Evolutionary conservation across 2,329 filamentous ascomycete species (phyloP), one percentile per base, ranked within the genome.

Genomic region (Xylaria sp.): DNA sequence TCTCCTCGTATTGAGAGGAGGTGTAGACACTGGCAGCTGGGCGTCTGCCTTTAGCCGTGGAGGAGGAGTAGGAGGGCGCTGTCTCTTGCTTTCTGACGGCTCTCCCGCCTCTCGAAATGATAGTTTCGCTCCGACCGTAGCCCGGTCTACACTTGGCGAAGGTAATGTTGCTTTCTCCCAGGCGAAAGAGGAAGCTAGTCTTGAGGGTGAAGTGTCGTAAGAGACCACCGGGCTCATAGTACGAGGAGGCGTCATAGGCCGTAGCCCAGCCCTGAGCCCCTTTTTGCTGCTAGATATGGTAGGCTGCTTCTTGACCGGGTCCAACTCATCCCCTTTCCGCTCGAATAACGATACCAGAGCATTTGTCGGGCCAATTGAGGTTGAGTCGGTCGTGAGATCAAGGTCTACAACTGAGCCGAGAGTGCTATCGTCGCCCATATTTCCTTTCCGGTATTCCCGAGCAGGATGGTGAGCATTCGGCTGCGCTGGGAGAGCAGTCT

Each of bases 291-390:
- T 77, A 50, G 67, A 49, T 5, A 22, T 31, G 27, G 60, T 56
- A 25, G 61, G 54, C 11, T 31, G 50, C 63, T 74, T 76, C 72
- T 77, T 79, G 22, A 72, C 61, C 17, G 72, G 75, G 44, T 74
- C 72, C 17, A 57, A 69, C 61, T 73, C 63, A 36, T 71, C 71
- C 15, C 64, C 68, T 47, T 80, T 83, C 69, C 84, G 81, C 78
- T 94, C 91, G 71, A 93, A 93, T 80, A 92, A 84, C 44, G 86
- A 86, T 61, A 93, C 89, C 22, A 93, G 81, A 4, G 88, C 86
- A 2, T 83, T 87, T 0, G 90, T 90, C 0, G 90, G 84, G 27
- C 86, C 81, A 56, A 91, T 89, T 5, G 87, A 81, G 1, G 82
- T 84, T 10, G 86, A 85, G 74, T 92, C 87, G 13, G 83, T 75